phyloP scores from a whole-genome alignment of 2,329 filamentous ascomycete genomes.

The Aureobasidium sp. region DNA sequence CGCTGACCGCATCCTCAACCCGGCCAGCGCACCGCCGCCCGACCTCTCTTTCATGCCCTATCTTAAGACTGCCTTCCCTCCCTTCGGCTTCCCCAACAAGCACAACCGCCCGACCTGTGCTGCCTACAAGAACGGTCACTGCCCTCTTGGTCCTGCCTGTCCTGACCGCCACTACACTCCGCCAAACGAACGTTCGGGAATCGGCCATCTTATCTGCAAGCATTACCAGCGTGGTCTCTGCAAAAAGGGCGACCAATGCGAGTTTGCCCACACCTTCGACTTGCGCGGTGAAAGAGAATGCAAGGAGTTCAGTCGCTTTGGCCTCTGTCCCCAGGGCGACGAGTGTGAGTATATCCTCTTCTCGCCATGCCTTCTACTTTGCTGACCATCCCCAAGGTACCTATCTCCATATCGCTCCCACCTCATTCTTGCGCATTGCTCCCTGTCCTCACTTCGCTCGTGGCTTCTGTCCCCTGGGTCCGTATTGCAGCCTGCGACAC shows the following conservation, averaged over 20 bases:
- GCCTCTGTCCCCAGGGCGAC: conserved; percentile 93
- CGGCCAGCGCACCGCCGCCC: conserved; percentile 23
- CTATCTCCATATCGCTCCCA: conserved; percentile 53
- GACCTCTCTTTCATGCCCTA: conserved; percentile 29
- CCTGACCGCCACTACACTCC: conserved; percentile 68
- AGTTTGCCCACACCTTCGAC: conserved; percentile 98
- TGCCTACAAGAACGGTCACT: conserved; percentile 78
- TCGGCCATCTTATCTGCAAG: conserved; percentile 76
- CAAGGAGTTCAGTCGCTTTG: conserved; percentile 89
- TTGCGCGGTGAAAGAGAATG: conserved; percentile 97
- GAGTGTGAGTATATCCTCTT: conserved; percentile 60
- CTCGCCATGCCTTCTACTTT: conserved; percentile 73
- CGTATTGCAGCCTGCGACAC: conserved; percentile 81
- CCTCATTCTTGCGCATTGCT: conserved; percentile 52
- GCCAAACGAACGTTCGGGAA: conserved; percentile 35
- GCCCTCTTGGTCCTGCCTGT: conserved; percentile 76
- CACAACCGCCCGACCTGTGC: conserved; percentile 63
- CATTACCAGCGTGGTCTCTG: conserved; percentile 96
- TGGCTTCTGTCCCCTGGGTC: conserved; percentile 89
- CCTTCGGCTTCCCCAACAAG: conserved; percentile 30
- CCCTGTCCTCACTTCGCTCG: conserved; percentile 79
- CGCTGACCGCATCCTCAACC: conserved; percentile 27
- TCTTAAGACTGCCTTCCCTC: conserved; percentile 26
- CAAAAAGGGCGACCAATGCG: conserved; percentile 95
- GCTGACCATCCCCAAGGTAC: conserved; percentile 19